Evolutionary conservation across 306 rosid species (phyloP).

Genomic region (Cajanus cajan): DNA sequence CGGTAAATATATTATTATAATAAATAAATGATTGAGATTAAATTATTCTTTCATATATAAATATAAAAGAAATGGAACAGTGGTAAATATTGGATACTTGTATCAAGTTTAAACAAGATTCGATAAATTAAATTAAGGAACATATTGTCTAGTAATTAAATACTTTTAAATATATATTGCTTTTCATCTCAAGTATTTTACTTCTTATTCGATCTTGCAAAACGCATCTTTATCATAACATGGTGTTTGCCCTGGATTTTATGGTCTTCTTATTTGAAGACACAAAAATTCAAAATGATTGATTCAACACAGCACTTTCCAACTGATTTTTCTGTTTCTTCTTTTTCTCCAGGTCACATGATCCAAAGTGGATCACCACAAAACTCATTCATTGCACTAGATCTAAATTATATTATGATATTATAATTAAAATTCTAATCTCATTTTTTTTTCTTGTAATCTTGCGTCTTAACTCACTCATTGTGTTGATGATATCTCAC

Average conservation of each 20-base stretch:
- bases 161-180: background rate
- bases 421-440: too few species aligned
- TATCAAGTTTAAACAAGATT: background rate
- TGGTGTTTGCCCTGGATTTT: constrained; percentile 16
- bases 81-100: background rate
- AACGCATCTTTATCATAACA: background rate
- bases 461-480: too few species aligned
- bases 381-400: background rate
- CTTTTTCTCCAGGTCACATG: constrained; percentile 15
- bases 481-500: too few species aligned
- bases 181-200: background rate
- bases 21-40: too few species aligned
- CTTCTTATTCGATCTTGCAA: constrained; percentile 5
- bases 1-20: too few species aligned
- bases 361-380: constrained; percentile 29
- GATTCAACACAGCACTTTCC: constrained; percentile 16
- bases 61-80: background rate
- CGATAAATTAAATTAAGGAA: background rate
- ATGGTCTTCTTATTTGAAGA: constrained; percentile 41
- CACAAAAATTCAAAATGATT: constrained; percentile 37
- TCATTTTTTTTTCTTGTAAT: too few species aligned
- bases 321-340: background rate
- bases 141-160: background rate
- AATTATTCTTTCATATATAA: too few species aligned
- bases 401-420: too few species aligned